These are phyloP conservation scores for Scenedesmus sp. DNA, from an alignment of 163 green algal genomes.

Conservation along the genomic window DNA sequence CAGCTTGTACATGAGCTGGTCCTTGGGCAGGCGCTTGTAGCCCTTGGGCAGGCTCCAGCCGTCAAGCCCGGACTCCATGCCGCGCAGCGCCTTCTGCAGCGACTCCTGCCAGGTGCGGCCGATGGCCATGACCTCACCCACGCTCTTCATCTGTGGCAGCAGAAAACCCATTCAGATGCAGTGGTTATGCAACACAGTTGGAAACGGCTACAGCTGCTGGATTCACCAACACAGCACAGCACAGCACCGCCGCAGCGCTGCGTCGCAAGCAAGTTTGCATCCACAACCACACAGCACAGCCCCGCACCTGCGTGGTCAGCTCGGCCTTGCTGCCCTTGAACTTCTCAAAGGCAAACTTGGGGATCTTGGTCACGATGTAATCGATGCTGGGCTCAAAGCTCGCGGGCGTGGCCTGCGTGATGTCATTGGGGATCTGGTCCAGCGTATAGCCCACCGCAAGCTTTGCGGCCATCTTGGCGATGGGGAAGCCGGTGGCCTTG, in stretches of 20 bases:
- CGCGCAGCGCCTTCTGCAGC: conserved; percentile 88
- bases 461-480: conserved; percentile 94
- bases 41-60: conserved; percentile 88
- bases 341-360: conserved; percentile 99
- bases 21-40: conserved; percentile 82
- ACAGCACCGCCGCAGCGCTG: no score
- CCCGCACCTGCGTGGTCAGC: conserved; percentile 83
- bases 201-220: no score
- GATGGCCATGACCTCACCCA: conserved; percentile 99
- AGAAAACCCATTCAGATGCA: background rate
- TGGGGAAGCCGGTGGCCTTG: conserved; percentile 96
- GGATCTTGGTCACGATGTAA: conserved; percentile 99
- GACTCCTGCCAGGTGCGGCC: conserved; percentile 97
- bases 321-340: conserved; percentile 93
- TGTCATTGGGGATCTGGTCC: conserved; percentile 99
- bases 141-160: conserved; percentile 92
- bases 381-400: conserved; percentile 99
- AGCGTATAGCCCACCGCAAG: conserved; percentile 96
- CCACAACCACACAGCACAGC: background rate
- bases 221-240: background rate
- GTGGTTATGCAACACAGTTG: no score
- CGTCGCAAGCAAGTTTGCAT: background rate
- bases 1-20: conserved; percentile 91
- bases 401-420: conserved; percentile 97
- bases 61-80: conserved; percentile 82